Evolutionary conservation across 345 rosid genomes (phyloP), one percentile per base, ranked within the genome.

Genomic region (Salix brachista): DNA sequence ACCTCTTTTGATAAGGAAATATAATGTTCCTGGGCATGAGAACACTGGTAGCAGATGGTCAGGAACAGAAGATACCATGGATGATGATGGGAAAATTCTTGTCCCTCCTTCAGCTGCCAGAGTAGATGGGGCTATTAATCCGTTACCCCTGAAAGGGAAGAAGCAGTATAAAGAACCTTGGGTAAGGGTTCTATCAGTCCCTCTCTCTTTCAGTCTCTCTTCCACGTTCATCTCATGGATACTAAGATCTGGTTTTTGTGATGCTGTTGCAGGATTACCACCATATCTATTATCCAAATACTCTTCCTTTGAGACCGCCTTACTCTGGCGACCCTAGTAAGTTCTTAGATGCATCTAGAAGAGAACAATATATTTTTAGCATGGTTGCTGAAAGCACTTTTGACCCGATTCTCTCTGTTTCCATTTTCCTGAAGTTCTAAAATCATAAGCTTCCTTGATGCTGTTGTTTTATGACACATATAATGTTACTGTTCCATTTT

Each of bases 1-100:
- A 48, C 32, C 86, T 61, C 71, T 83, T 32, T 46, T 14, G 52
- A 41, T 88, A 73, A 78, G 80, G 84, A 75, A 82, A 30, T 88
- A 41, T 73, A 83, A 84, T 36, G 69, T 69, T 81, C 82, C 65
- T 65, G 77, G 66, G 76, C 77, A 71, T 61, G 78, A 61, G 80
- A 78, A 73, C 44, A 77, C 69, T 46, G 83, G 75, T 62, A 77
- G 78, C 76, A 83, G 52, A 37, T 62, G 75, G 32, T 54, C 75
- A 4, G 75, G 60, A 65, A 67, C 67, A 44, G 70, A 70, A 26
- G 78, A 81, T 70, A 50, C 81, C 76, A 44, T 25, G 32, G 42
- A 66, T 54, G 68, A 66, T 34, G 80, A 79, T 54, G 80, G 39
- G 25, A 58, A 70, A 61, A 39, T 30, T 13, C 26, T 16, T 44